Conservation (phyloP, 1,284 basidiomycete genomes). For the Cryptococcus maquisensis region DNA sequence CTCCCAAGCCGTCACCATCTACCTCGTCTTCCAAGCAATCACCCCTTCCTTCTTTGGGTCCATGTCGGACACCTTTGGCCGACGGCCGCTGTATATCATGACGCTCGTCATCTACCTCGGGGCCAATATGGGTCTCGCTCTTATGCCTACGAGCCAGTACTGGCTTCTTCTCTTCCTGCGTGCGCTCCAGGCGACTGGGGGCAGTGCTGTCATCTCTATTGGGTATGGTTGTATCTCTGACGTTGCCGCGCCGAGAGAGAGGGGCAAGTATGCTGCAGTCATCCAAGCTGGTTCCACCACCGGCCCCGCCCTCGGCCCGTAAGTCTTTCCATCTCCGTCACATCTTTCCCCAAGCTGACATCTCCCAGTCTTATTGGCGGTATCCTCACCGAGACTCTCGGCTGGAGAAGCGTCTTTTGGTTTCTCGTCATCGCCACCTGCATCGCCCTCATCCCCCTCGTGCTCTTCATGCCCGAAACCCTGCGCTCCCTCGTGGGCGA, state of each 20-base stretch:
- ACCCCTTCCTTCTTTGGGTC: constrained; percentile 45
- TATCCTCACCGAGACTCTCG: constrained; percentile 35
- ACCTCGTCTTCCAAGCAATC: constrained; percentile 46
- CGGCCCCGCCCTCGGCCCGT: constrained; percentile 27
- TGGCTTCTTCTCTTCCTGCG: constrained; percentile 45
- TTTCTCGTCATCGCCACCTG: constrained; percentile 34
- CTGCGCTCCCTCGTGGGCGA: constrained; percentile 46
- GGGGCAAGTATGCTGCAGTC: constrained; percentile 41
- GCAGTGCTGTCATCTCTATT: constrained; percentile 44
- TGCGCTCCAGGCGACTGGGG: constrained; percentile 43
- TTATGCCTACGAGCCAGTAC: constrained; percentile 39
- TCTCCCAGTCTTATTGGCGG: constrained; percentile 6
- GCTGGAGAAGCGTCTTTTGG: constrained; percentile 44
- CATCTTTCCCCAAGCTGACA: too few relatives aligned
- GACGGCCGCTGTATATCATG: constrained; percentile 43
- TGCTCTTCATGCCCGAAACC: constrained; percentile 38
- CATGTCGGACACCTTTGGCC: constrained; percentile 36
- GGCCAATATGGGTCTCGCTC: constrained; percentile 43
- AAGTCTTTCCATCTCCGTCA: too few relatives aligned
- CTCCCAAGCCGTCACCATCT: constrained; percentile 44
- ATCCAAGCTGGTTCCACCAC: constrained; percentile 36
- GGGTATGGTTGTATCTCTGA: constrained; percentile 45
- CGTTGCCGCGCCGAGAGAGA: constrained; percentile 44
- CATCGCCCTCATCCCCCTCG: constrained; percentile 28
- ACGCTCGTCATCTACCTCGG: constrained; percentile 44